Percentiles rank a stretch among this genome's conserved stretches.
These are phyloP conservation scores for Alliaria petiolata DNA, from an alignment of 345 rosid species.

Conservation along the genomic window DNA sequence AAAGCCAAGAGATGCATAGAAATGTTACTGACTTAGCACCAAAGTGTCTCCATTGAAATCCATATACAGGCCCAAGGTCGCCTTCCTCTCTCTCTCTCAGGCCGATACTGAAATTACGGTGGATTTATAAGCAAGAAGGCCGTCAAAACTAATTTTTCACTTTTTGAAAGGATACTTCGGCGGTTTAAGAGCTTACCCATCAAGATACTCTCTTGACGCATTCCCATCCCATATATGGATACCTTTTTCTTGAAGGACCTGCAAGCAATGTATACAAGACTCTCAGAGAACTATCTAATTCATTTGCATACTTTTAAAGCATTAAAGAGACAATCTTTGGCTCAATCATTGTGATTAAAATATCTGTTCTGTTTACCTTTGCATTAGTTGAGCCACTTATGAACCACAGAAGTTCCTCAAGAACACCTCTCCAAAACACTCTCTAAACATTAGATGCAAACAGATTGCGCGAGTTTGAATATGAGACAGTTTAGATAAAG, in stretches of 20 bases:
- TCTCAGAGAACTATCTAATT: not conserved
- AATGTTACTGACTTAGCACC: conserved; percentile 69
- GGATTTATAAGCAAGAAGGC: not conserved
- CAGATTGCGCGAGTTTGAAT: not conserved
- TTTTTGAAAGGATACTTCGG: not conserved
- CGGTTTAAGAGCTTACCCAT: conserved; percentile 39
- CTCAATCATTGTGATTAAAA: not conserved
- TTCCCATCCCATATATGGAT: conserved; percentile 94
- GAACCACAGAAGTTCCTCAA: conserved; percentile 95
- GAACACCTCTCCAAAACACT: conserved; percentile 94
- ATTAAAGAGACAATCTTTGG: not conserved
- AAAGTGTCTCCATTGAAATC: conserved; percentile 98
- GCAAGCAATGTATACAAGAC: conserved; percentile 20
- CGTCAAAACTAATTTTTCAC: not conserved
- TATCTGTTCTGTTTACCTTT: conserved; percentile 45
- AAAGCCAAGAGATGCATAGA: not conserved
- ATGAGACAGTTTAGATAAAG: not conserved
- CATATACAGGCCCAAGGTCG: conserved; percentile 93
- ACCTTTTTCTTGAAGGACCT: conserved; percentile 91
- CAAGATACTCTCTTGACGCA: conserved; percentile 93
- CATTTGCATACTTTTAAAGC: not conserved
- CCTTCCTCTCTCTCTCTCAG: conserved; percentile 77
- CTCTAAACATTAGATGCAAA: conserved; percentile 41
- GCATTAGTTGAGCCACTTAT: conserved; percentile 93
- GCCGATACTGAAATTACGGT: conserved; percentile 50